Evolutionary conservation across 176 grass and related monocot genomes (phyloP), one percentile per base, ranked within the genome.

Genomic region (Chrysopogon serrulatus): DNA sequence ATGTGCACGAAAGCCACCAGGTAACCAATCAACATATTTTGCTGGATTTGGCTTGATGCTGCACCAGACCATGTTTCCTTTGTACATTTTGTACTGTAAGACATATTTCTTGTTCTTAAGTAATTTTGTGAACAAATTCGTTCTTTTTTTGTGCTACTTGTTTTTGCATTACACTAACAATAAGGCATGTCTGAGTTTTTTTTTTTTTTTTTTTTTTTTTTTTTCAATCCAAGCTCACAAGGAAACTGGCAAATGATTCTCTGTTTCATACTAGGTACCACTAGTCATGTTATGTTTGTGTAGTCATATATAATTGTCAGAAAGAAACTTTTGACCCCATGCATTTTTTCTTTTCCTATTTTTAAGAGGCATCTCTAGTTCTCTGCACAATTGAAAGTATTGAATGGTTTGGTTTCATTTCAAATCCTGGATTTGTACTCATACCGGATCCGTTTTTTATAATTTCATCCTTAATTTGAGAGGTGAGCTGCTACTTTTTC

Each of bases 1-100:
- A 98, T 47, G 96, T 98, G 51, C 96, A 98, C 51, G 96, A 98
- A 84, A 95, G 92, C 84, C 85, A 62, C 53, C 96, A 98, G 96
- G 96, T 98, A 87, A 86, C 40, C 63, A 32, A 71, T 66, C 76
- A 40, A 8, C 6, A 51, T 23, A 65, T 65, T 79, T 6, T 47
- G 6, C 21, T 49, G 19, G 3, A 18, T 61, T 77, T 77, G 34
- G 8, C 74, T 61, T 26, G 27, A 42, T 82, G 71, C 79, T 64
- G 44, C 39, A 42, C n/a, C 14, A 51, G 5, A 67, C 49, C 23
- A 57, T 57, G 54, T 57, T 57, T 57, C 23, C 14, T 24, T 89
- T 73, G 23, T 30, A 28, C 59, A 54, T 57, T 57, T n/a, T 79
- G 76, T n/a, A 48, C 49, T 68, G 28, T 32, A 44, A 75, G 10